Base-by-base conservation (phyloP, 352 stramenopile genomes). In the Phytopythium chamaehyphon region DNA sequence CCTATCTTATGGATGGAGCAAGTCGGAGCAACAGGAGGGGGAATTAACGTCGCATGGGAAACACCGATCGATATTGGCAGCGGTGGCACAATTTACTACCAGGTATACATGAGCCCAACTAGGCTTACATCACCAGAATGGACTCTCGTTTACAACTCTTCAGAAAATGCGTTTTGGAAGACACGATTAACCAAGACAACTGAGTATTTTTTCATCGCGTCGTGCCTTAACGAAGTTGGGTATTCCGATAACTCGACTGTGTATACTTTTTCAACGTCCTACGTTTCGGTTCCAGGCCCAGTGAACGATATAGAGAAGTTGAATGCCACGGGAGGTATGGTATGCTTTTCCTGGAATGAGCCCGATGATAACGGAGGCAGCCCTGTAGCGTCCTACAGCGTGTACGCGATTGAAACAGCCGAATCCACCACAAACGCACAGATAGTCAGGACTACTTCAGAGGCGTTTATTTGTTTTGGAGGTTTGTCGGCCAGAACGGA, bases 301-400 rank as follows among this genome's bases (percentile, higher is more conserved):
- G 59, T 65, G 2, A 62, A 65, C 1, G 23, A 49, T 0, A 52
- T 84, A 16, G 28, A 36, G 0, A 12, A 59, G 1, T 15, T 54
- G 2, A 59, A 44, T 14, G 33, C 39, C 12, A 80, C 74, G 0
- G 74, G 77, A 5, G 77, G 77, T 6, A 68, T 71, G 46, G 53
- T 88, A 1, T 22, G 59, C 0, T 51, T 86, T 16, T 51, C 50
- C 1, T 88, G 77, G 77, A 54, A 33, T 8, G 53, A 54, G 2
- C 70, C 77, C 1, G 62, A 78, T 21, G 77, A 88, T 61, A 62
- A 86, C 24, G 77, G 77, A 4, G 77, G 77, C 8, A 82, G 64
- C 46, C 11, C 48, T 1, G 64, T 85, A 36, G 71, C 56, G 3
- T 53, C 58, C 15, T 88, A 86, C 24, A 50, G 54, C 10, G 70